A percentile compares a stretch with the other conserved stretches of the same genome.
Conservation (phyloP, 192 early-diverging fungal species). For the Podila epicladia region DNA sequence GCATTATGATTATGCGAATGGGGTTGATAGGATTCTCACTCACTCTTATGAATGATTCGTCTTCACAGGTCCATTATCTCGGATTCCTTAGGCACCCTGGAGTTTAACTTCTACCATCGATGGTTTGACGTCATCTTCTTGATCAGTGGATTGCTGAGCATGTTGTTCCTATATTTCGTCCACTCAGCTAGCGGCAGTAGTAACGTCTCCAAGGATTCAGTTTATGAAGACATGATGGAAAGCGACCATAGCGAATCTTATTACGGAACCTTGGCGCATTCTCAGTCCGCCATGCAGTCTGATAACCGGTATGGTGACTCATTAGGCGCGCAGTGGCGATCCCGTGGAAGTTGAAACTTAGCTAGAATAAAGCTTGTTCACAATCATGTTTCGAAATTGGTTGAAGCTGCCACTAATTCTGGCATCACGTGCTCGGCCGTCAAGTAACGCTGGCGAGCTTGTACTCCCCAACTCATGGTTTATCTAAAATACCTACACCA, state of each 20-base stretch:
- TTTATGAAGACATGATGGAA: slow-evolving; percentile 35
- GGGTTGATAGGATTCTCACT: not conserved
- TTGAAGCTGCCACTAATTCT: too few species aligned
- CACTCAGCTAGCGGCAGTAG: slow-evolving; percentile 66
- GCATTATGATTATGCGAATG: not conserved
- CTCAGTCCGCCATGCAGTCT: slow-evolving; percentile 5
- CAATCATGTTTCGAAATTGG: too few species aligned
- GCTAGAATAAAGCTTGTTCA: too few species aligned
- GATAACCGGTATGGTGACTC: slow-evolving; percentile 16
- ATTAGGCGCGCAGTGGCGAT: slow-evolving; percentile 29
- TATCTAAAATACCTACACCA: too few species aligned
- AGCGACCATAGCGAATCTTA: slow-evolving; percentile 4
- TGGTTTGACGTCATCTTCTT: slow-evolving; percentile 95
- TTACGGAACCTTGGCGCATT: not conserved
- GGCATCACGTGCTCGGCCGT: too few species aligned
- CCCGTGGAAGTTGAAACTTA: slow-evolving; percentile 4
- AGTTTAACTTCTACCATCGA: slow-evolving; percentile 91
- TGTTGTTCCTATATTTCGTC: slow-evolving; percentile 75
- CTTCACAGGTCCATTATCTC: slow-evolving; percentile 73
- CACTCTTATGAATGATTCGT: not conserved
- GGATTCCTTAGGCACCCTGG: slow-evolving; percentile 79
- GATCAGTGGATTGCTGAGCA: slow-evolving; percentile 78
- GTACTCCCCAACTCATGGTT: too few species aligned
- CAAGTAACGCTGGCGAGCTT: too few species aligned
- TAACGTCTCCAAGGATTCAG: slow-evolving; percentile 42